A percentile compares a stretch with the other conserved stretches of the same genome.
phyloP scores from a whole-genome alignment of 805 yeast genomes.

The Schizosaccharomyces japonicus region DNA sequence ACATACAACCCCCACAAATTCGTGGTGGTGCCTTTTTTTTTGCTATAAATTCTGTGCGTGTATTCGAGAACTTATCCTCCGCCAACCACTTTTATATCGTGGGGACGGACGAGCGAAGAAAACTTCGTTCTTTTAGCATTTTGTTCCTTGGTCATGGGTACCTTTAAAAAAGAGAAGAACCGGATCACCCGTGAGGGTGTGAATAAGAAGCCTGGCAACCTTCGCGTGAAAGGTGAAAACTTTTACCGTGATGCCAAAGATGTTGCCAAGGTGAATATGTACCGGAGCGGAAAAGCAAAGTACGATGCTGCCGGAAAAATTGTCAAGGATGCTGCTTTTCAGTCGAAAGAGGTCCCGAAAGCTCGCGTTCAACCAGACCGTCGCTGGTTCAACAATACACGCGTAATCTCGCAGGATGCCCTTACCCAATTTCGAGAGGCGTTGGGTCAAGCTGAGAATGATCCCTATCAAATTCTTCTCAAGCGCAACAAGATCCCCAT shows the following conservation, averaged over 20 bases:
- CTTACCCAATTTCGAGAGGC: slow-evolving; percentile 83
- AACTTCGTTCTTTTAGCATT: too few relatives aligned
- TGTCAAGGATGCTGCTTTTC: slow-evolving; percentile 66
- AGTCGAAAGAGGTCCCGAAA: slow-evolving; percentile 62
- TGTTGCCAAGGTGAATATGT: slow-evolving; percentile 76
- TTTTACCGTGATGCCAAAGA: slow-evolving; percentile 65
- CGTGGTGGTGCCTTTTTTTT: too few relatives aligned
- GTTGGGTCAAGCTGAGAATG: slow-evolving; percentile 60
- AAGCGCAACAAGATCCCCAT: slow-evolving; percentile 83
- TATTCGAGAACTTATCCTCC: too few relatives aligned
- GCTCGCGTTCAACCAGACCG: slow-evolving; percentile 92
- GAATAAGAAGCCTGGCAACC: slow-evolving; percentile 48
- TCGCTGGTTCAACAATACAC: slow-evolving; percentile 92
- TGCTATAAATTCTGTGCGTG: too few relatives aligned
- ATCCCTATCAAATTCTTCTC: slow-evolving; percentile 63
- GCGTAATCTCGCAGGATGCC: slow-evolving; percentile 95
- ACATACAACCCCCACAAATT: too few relatives aligned
- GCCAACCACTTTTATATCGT: too few relatives aligned
- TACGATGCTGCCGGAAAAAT: slow-evolving; percentile 75
- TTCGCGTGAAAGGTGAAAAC: slow-evolving; percentile 89
- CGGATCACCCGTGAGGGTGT: slow-evolving; percentile 50
- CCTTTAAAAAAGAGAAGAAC: slow-evolving; percentile 70
- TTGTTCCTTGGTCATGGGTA: too few relatives aligned
- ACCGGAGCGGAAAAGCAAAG: slow-evolving; percentile 69
- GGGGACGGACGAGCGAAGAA: too few relatives aligned